phyloP scores from a whole-genome alignment of 2,329 filamentous ascomycete genomes.

The Colletotrichum spaethianum region DNA sequence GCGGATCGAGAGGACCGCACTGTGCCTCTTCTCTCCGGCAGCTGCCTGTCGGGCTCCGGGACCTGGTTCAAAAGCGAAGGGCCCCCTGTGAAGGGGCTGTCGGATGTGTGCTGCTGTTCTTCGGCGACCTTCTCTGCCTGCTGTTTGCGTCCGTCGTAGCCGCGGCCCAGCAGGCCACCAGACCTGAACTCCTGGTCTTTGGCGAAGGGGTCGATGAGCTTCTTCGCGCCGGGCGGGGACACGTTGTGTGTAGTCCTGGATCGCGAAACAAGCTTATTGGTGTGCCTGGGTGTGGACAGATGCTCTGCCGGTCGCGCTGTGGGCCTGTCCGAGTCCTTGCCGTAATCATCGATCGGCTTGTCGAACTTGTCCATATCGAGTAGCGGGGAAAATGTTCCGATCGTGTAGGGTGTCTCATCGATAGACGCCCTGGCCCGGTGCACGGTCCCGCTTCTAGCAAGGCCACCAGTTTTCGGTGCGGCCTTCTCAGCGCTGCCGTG shows the following conservation, averaged over 20 bases:
- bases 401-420: conserved; percentile 70
- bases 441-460: conserved; percentile 48
- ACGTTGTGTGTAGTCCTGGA: conserved; percentile 29
- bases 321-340: conserved; percentile 55
- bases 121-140: conserved; percentile 48
- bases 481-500: conserved; percentile 47
- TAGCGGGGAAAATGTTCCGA: conserved; percentile 78
- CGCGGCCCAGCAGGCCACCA: conserved; percentile 65
- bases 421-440: conserved; percentile 58
- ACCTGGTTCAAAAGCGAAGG: conserved; percentile 65
- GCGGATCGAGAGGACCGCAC: conserved; percentile 52
- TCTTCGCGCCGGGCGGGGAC: conserved; percentile 18
- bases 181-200: conserved; percentile 62
- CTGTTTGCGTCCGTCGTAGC: conserved; percentile 63
- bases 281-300: conserved; percentile 7
- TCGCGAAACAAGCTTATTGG: conserved; percentile 30
- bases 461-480: conserved; percentile 49
- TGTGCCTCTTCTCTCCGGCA: conserved; percentile 51
- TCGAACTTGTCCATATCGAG: conserved; percentile 74
- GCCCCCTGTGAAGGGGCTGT: conserved; percentile 40
- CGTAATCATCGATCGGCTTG: conserved; percentile 65
- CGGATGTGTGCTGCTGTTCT: conserved; percentile 38
- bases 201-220: conserved; percentile 41
- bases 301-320: conserved; percentile 22
- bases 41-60: conserved; percentile 44